Conservation (phyloP, 345 rosid species). For the Gossypium stocksii region DNA sequence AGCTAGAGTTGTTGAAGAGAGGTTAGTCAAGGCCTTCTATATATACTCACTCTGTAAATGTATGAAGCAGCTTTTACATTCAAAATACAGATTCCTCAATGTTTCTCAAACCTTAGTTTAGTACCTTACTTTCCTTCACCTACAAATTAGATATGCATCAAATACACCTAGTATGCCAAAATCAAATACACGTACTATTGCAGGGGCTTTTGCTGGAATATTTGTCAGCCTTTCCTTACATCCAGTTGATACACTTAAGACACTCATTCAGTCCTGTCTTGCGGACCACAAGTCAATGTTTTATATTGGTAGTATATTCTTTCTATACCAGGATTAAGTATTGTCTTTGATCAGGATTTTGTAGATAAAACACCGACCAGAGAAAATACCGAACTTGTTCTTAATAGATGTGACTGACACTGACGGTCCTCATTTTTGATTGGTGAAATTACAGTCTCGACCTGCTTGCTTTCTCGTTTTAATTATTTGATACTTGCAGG, state of each 20-base stretch:
- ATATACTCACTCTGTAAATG: no score
- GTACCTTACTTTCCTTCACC: no score
- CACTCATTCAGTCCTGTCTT: neutral
- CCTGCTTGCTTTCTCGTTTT: neutral
- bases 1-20: no score
- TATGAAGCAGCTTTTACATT: no score
- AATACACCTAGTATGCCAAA: neutral
- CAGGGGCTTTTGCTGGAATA: neutral
- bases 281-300: slow-evolving; percentile 49
- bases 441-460: neutral
- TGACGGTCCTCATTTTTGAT: neutral
- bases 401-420: neutral
- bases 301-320: slow-evolving; percentile 48
- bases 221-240: slow-evolving; percentile 67
- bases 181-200: no score
- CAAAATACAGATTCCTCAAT: no score
- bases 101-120: no score
- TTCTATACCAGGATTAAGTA: neutral
- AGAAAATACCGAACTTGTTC: no score
- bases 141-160: neutral
- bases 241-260: neutral
- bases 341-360: no score
- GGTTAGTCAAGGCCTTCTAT: no score
- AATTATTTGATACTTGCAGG: slow-evolving; percentile 37
- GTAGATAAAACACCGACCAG: no score